Conservation (phyloP, 75 land plant species). For the Isoetes taiwanensis region DNA sequence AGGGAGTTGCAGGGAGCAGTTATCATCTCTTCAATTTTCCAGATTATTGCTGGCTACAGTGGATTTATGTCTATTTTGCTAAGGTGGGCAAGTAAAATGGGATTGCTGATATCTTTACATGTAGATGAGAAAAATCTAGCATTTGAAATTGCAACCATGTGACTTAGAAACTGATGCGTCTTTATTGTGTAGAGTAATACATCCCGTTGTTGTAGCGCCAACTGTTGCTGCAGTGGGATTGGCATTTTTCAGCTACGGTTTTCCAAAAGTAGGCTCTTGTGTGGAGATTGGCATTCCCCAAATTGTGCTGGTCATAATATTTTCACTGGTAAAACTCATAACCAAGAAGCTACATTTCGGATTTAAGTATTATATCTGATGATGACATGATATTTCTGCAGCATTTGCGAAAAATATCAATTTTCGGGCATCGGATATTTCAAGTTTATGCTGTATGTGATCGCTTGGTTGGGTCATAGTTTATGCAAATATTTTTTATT, state of each 20-base stretch:
- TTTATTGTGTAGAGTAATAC: constrained; percentile 48
- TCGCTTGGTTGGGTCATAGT: neutral
- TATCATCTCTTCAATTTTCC: constrained; percentile 71
- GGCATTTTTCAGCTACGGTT: constrained; percentile 85
- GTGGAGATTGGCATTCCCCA: constrained; percentile 73
- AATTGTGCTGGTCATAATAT: constrained; percentile 52
- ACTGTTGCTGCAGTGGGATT: constrained; percentile 92
- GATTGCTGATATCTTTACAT: neutral
- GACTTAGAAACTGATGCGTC: neutral
- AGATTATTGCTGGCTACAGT: constrained; percentile 68
- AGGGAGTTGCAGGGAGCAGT: constrained; percentile 95
- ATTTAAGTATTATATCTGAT: too few species aligned
- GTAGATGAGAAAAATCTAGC: too few species aligned
- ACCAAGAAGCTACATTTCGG: too few species aligned
- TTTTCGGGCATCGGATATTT: constrained; percentile 65
- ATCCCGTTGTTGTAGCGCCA: constrained; percentile 94
- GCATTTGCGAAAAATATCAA: constrained; percentile 72
- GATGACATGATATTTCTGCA: constrained; percentile 43
- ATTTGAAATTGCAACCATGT: too few species aligned
- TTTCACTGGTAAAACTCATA: constrained; percentile 58
- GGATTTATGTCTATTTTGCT: constrained; percentile 78
- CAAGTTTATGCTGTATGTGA: constrained; percentile 78
- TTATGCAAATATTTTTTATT: neutral
- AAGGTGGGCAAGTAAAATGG: constrained; percentile 38
- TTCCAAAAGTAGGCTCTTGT: constrained; percentile 81